Evolutionary conservation across 179 eudicot species (phyloP), one percentile per base, ranked within the genome.

Genomic region (Silene noctiflora): DNA sequence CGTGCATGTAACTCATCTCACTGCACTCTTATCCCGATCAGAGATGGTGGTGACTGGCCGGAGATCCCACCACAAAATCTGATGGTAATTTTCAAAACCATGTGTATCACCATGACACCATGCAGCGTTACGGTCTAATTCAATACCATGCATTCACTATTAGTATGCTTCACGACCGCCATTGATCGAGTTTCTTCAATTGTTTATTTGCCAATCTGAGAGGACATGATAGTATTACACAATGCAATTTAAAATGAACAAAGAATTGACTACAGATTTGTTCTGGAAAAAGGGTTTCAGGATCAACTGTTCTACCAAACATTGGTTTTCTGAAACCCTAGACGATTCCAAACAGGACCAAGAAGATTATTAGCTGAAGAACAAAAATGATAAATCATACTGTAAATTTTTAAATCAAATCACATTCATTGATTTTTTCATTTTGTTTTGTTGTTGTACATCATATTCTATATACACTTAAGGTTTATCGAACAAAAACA

Each of bases 401-500:
- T 22, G 48, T 17, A 3, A 39, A 19, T 2, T 8, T 51, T 16
- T 16, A 51, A 19, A 20, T n/a, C 11, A 12, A 44, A 20, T 39
- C 44, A 35, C 2, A 39, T 62, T 19, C 75, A 60, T 42, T 58
- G 17, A 46, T 44, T 56, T 77, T 48, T 55, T 39, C 64, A 24
- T 71, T 58, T 31, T 24, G 13, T 13, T 35, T 14, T 20, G 39
- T 64, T 61, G 12, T 14, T 4, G 39, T 12, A 31, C 44, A 58
- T 59, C 20, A 69, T 14, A 59, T 69, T 27, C 24, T 13, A 63
- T 81, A 62, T 77, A 71, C 63, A 76, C 74, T 72, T 22, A 46
- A 20, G 55, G 19, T 20, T 48, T 71, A 62, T 77, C 67, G 71
- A 73, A 68, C 75, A 81, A 62, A 59, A 65, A 65, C 75, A 77